Base-by-base conservation (phyloP, 1,284 basidiomycete species). In the Wallemia mellicola region DNA sequence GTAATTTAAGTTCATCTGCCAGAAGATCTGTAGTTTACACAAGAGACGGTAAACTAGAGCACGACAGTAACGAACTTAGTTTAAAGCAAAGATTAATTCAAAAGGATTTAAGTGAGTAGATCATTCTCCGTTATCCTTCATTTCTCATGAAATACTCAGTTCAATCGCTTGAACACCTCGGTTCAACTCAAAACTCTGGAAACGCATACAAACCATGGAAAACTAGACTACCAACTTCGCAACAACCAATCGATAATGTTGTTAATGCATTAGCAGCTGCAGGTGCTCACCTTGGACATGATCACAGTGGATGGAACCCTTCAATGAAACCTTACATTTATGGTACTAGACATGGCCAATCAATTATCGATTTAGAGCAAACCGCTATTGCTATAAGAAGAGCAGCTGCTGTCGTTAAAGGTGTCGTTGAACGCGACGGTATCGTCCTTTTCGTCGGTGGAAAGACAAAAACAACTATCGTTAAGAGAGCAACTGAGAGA, bases 251-350 rank as follows among this genome's bases (percentile, higher is more conserved):
- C 57, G 73, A 83, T 62, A 74, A 82, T 61, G 87, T 88, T 1
- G 74, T 92, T 56, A 91, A 88, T 9, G 83, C 91, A 56, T 80
- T 99, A 61, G 74, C 96, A 54, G 89, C 94, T 0, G 76, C 89
- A 5, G 88, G 88, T 28, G 89, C 94, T 14, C 92, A 96, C 67
- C 79, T 98, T 55, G 94, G 94, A 2, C 92, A 98, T 69, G 76
- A 82, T 26, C 77, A 79, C 58, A 76, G 80, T 1, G 78, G 85
- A 63, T 82, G 92, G 74, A 81, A 86, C 69, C 81, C 85, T 22
- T 81, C 87, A 64, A 91, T 86, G 68, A 76, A 83, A 64, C 86
- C 91, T n/a, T 91, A 87, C 68, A 81, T 92, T 55, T 96, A 96
- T 68, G 94, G 92, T 62, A 80, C 79, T 25, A 84, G 94, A 60